Percentiles rank a stretch among this genome's conserved stretches.
Evolutionary conservation across 2,329 filamentous ascomycete species (phyloP).

Genomic region (Stagonosporopsis tanaceti): DNA sequence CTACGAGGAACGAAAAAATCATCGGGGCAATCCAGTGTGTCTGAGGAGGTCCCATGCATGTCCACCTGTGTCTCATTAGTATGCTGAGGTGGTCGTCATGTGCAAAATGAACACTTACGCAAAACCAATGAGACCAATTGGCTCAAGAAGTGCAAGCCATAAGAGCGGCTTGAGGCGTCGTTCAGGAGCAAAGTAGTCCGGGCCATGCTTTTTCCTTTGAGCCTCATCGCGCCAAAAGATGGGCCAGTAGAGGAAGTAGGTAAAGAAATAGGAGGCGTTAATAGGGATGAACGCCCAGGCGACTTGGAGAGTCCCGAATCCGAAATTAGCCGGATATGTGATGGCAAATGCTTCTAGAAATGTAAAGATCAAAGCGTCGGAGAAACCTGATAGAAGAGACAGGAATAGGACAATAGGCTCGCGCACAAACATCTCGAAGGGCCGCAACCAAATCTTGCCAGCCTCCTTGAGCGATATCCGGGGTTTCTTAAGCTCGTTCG

Average conservation of each 20-base stretch:
- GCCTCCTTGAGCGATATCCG: slow-evolving; percentile 46
- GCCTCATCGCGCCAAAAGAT: slow-evolving; percentile 55
- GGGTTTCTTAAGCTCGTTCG: slow-evolving; percentile 67
- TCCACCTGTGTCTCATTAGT: slow-evolving; percentile 54
- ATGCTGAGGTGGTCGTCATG: neutral
- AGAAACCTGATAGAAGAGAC: slow-evolving; percentile 76
- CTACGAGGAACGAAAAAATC: slow-evolving; percentile 71
- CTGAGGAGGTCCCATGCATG: slow-evolving; percentile 65
- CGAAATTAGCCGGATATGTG: slow-evolving; percentile 70
- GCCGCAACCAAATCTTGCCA: slow-evolving; percentile 57
- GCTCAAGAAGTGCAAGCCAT: slow-evolving; percentile 64
- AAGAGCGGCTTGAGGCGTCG: slow-evolving; percentile 71
- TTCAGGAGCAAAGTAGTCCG: slow-evolving; percentile 62
- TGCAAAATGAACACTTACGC: slow-evolving; percentile 45
- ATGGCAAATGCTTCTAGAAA: slow-evolving; percentile 74
- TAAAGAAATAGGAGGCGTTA: slow-evolving; percentile 67
- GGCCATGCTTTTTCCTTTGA: slow-evolving; percentile 45
- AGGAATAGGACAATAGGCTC: slow-evolving; percentile 77
- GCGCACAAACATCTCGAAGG: slow-evolving; percentile 72
- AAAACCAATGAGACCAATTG: slow-evolving; percentile 74
- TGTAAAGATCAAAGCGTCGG: slow-evolving; percentile 79
- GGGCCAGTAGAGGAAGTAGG: slow-evolving; percentile 67
- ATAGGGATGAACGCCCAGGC: slow-evolving; percentile 65
- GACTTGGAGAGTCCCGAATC: slow-evolving; percentile 64
- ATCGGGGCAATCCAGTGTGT: slow-evolving; percentile 73